These are phyloP conservation scores for Zalaria obscura DNA, from an alignment of 2,329 filamentous ascomycete genomes.

Conservation along the genomic window DNA sequence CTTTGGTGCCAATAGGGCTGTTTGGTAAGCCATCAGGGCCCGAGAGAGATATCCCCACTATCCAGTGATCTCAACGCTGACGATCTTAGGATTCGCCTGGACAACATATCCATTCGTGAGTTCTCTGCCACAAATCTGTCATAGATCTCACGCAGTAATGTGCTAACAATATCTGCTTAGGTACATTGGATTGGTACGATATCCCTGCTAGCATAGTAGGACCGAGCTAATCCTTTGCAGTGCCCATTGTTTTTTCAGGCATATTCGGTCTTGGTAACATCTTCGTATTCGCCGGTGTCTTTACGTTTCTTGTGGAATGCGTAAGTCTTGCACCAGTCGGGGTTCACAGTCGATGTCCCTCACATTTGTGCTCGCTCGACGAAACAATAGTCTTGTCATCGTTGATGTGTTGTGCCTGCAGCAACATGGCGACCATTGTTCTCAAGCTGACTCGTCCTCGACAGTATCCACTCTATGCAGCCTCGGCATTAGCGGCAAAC, in stretches of 20 bases:
- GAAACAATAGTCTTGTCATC: too few relatives aligned
- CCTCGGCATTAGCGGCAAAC: slow-evolving; percentile 35
- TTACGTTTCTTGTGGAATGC: slow-evolving; percentile 67
- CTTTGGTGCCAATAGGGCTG: slow-evolving; percentile 65
- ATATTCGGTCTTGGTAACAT: slow-evolving; percentile 37
- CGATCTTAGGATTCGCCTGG: slow-evolving; percentile 54
- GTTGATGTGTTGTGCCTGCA: not conserved
- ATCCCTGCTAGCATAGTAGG: not conserved
- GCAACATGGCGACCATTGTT: slow-evolving; percentile 3
- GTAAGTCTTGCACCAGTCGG: slow-evolving; percentile 17
- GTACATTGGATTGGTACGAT: slow-evolving; percentile 35
- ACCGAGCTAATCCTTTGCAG: slow-evolving; percentile 12
- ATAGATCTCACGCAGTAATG: slow-evolving; percentile 36
- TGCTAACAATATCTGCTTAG: slow-evolving; percentile 28
- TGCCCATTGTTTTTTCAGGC: slow-evolving; percentile 34
- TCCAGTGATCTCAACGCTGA: not conserved
- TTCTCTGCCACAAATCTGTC: slow-evolving; percentile 21
- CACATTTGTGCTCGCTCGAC: too few relatives aligned
- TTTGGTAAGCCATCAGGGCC: slow-evolving; percentile 44
- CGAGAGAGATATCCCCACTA: not conserved
- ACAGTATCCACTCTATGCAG: slow-evolving; percentile 35
- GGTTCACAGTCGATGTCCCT: too few relatives aligned
- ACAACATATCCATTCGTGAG: slow-evolving; percentile 59
- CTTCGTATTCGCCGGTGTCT: slow-evolving; percentile 69
- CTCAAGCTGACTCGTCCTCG: not conserved